Base-by-base conservation (phyloP, 306 rosid species). In the Lotus japonicus region DNA sequence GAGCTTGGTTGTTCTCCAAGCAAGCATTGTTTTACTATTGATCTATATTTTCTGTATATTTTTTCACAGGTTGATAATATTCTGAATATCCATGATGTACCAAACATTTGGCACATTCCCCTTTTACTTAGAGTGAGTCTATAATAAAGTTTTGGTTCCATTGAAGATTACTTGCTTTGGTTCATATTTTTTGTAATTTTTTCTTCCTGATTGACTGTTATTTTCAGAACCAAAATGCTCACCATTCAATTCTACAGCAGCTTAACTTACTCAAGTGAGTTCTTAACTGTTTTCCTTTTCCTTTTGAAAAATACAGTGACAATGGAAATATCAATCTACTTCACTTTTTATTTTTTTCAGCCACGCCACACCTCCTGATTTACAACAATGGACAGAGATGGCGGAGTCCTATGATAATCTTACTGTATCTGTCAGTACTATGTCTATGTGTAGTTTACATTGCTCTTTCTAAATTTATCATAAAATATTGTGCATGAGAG, bases 101-200 rank as follows among this genome's bases (percentile, higher is more conserved):
- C 99, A 80, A 94, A 94, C 82, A 94, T 94, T 79, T 94, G 99
- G 99, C 97, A 94, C 35, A 9, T 94, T 68, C 99, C 99, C 79
- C 92, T 94, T 72, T 85, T 90, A 77, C 96, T 94, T 45, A 81
- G 87, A 92, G 99, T 94, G 71, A 77, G 97, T 83, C 41, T 21
- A 45, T 80, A 60, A 17, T 13, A 15, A 48, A 33, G 56, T 17
- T 45, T 71, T 71, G 59, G 59, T 70, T 74, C 33, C 14, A 45
- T 18, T 44, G 19, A 77, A 77, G 48, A 63, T 46, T 81, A 68
- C 42, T 11, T 71, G 54, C 52, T 57, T 55, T 19, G 43, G 38
- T 66, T 68, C 58, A 12, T 67, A 43, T 64, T 71, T 64, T 58
- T 16, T 70, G 63, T 75, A 23, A 51, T 41, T 8, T 41, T 67